Evolutionary conservation across 2,329 filamentous ascomycete genomes (phyloP), one percentile per base, ranked within the genome.

Genomic region (Penicillium sp.): DNA sequence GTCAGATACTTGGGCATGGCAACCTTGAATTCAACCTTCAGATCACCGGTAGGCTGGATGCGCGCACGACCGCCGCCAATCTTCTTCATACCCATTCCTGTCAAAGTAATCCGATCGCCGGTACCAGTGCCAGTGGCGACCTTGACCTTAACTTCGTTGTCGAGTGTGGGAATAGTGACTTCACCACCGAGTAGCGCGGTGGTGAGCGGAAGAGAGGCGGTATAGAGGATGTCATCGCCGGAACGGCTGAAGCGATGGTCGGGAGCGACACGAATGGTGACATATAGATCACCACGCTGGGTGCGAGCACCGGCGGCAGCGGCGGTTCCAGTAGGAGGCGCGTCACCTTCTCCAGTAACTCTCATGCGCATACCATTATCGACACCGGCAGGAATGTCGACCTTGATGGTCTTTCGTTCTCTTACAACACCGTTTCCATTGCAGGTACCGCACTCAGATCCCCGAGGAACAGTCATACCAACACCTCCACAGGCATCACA

Each of bases 281-380:
- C 91, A 71, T 92, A 97, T 16, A 99, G 84, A 69, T 99, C 93
- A 64, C 94, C 94, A 39, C 85, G 87, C 65, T 88, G 81, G n/a
- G 84, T 85, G 57, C 84, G 83, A 9, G 82, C 78, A 55, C 85
- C 83, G 24, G 86, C 80, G 40, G 87, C 84, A 28, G 84, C 82
- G 14, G 85, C 80, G 21, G 86, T 83, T 40, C 91, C 91, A 21
- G 90, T 93, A 8, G 87, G 80, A 19, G 94, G 89, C 14, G 91
- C 88, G 69, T 99, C 93, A 61, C 94, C 94, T 69, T 95, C 92
- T 23, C 90, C 90, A 54, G 87, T 85, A 24, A 99, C 84, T 48
- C 91, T 84, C 66, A 99, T 78, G 53, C 91, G 86, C 93, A 97
- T 97, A 51, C 93, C 92, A 71, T 99, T 93, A 71, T 97, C 94